phyloP scores from a whole-genome alignment of 2,329 filamentous ascomycete genomes.

The Phialophora macrospora region DNA sequence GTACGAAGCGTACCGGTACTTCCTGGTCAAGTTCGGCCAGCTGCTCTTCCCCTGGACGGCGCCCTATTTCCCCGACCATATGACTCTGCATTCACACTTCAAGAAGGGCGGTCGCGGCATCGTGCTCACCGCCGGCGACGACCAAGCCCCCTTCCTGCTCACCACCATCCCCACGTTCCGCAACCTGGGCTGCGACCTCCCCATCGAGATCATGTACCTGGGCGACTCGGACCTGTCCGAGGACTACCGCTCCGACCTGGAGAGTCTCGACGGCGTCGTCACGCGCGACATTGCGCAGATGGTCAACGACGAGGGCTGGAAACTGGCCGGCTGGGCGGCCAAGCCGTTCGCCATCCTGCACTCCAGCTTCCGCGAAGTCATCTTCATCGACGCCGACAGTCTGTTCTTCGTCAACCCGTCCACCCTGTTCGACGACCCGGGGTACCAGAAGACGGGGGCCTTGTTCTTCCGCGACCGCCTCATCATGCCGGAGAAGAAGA shows the following conservation, averaged over 20 bases:
- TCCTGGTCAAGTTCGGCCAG: conserved; percentile 47
- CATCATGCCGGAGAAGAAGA: conserved; percentile 48
- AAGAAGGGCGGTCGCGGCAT: conserved; percentile 51
- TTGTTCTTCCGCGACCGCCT: conserved; percentile 56
- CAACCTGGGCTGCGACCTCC: conserved; percentile 38
- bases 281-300: conserved; percentile 53
- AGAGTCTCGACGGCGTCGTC: conserved; percentile 51
- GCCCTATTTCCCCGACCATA: conserved; percentile 53
- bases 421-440: conserved; percentile 51
- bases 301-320: conserved; percentile 54
- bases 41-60: conserved; percentile 45
- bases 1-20: conserved; percentile 52
- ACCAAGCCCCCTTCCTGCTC: conserved; percentile 51
- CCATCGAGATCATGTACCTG: conserved; percentile 43
- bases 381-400: conserved; percentile 55
- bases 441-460: conserved; percentile 50
- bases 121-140: conserved; percentile 53
- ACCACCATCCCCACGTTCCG: conserved; percentile 47
- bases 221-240: conserved; percentile 53
- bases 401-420: conserved; percentile 53
- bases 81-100: conserved; percentile 51
- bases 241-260: conserved; percentile 49
- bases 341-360: conserved; percentile 56
- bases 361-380: conserved; percentile 55
- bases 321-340: conserved; percentile 52